Conservation (phyloP, 2,329 filamentous ascomycete species). For the Colletotrichum sp. region DNA sequence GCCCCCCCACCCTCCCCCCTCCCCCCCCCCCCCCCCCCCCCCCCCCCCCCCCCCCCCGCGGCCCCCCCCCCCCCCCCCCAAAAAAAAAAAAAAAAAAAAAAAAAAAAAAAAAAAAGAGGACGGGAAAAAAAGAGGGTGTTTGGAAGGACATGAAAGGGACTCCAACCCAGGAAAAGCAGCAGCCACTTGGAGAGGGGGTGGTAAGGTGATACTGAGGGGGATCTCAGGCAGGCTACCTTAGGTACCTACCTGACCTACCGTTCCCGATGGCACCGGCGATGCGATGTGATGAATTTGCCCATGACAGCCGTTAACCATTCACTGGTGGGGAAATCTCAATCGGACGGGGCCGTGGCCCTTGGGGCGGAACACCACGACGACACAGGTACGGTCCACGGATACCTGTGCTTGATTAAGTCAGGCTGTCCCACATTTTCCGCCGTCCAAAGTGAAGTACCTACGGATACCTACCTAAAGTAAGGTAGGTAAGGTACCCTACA, state of each 20-base stretch:
- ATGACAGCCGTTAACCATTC: conserved; percentile 10
- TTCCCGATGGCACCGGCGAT: background rate
- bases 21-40: too few species aligned
- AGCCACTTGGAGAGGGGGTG: background rate
- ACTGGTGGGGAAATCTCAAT: conserved; percentile 21
- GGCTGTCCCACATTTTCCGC: background rate
- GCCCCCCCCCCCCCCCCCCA: too few species aligned
- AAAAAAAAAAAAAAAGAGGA: background rate
- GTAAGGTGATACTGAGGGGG: background rate
- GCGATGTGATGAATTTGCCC: background rate
- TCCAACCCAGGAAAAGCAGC: background rate
- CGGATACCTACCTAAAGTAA: too few species aligned
- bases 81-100: background rate
- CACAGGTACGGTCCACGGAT: too few species aligned
- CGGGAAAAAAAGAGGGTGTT: background rate
- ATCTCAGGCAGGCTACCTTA: background rate
- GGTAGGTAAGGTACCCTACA: too few species aligned
- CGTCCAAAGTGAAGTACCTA: background rate
- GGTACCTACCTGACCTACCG: background rate
- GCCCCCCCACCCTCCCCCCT: too few species aligned
- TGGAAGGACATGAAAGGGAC: background rate
- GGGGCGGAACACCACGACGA: background rate
- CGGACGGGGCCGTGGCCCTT: background rate
- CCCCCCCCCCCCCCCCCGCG: too few species aligned
- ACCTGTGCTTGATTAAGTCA: background rate